A percentile compares a stretch with the other conserved stretches of the same genome.
phyloP scores from a whole-genome alignment of 345 rosid genomes.

The Ceriops decandra region DNA sequence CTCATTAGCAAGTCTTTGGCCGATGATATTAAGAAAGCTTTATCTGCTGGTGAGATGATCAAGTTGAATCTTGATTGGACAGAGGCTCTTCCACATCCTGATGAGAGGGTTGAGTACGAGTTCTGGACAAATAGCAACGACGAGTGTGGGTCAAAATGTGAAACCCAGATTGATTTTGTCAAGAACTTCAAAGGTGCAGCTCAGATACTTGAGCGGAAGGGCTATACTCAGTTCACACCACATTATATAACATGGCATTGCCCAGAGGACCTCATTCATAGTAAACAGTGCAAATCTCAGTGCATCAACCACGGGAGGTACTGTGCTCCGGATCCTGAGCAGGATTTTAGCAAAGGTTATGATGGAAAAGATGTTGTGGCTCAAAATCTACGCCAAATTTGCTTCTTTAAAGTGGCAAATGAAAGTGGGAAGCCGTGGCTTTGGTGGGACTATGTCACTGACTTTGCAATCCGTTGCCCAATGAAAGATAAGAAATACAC shows the following conservation, averaged over 20 bases:
- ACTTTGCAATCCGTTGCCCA: slow-evolving; percentile 63
- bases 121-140: slow-evolving; percentile 71
- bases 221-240: slow-evolving; percentile 60
- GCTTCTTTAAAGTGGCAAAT: slow-evolving; percentile 53
- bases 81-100: slow-evolving; percentile 74
- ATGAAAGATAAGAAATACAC: slow-evolving; percentile 56
- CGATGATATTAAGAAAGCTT: slow-evolving; percentile 51
- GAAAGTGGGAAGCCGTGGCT: slow-evolving; percentile 62
- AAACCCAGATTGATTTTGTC: slow-evolving; percentile 53
- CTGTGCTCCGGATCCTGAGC: slow-evolving; percentile 73
- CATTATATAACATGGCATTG: slow-evolving; percentile 67
- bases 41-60: slow-evolving; percentile 43
- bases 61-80: slow-evolving; percentile 63
- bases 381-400: slow-evolving; percentile 61
- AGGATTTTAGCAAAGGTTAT: slow-evolving; percentile 56
- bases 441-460: slow-evolving; percentile 78
- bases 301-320: slow-evolving; percentile 68
- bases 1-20: slow-evolving; percentile 51
- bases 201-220: slow-evolving; percentile 60
- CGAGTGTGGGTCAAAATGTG: slow-evolving; percentile 64
- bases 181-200: slow-evolving; percentile 64
- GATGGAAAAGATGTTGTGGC: slow-evolving; percentile 61
- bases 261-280: slow-evolving; percentile 40
- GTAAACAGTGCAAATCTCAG: slow-evolving; percentile 58
- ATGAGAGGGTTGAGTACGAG: slow-evolving; percentile 71